Conservation (phyloP, 768 basidiomycete species). For the Suillus tomentosus region DNA sequence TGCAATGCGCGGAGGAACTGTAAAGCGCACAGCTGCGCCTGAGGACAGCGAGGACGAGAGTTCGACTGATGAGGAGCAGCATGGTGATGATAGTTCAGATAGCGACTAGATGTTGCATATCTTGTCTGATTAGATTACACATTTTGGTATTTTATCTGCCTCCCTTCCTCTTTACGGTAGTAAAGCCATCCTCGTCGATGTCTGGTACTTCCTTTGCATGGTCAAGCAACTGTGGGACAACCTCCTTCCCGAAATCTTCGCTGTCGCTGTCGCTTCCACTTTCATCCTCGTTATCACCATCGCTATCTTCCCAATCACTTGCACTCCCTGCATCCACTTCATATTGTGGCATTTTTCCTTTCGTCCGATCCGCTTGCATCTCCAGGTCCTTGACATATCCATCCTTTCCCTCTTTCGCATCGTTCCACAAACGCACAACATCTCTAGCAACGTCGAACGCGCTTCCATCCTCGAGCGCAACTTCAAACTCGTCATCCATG, state of each 20-base stretch:
- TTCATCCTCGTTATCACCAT: constrained; percentile 33
- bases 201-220: constrained; percentile 57
- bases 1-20: constrained; percentile 84
- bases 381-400: constrained; percentile 64
- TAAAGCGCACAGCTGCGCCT: constrained; percentile 60
- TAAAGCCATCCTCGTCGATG: constrained; percentile 93
- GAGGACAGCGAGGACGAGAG: constrained; percentile 57
- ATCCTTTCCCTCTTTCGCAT: constrained; percentile 45
- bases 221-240: constrained; percentile 58
- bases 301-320: constrained; percentile 50
- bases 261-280: constrained; percentile 27
- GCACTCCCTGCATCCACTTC: constrained; percentile 42
- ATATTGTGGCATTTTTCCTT: constrained; percentile 55
- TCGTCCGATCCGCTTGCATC: constrained; percentile 55
- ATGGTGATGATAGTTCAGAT: constrained; percentile 51
- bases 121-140: constrained; percentile 2
- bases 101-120: constrained; percentile 37
- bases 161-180: constrained; percentile 66
- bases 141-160: constrained; percentile 33
- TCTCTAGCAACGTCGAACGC: constrained; percentile 73
- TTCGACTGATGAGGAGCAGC: constrained; percentile 50
- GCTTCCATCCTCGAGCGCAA: constrained; percentile 82
- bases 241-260: constrained; percentile 49
- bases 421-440: constrained; percentile 68
- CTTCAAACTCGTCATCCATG: constrained; percentile 87